phyloP scores from a whole-genome alignment of 345 rosid genomes.

The Populus tremula region DNA sequence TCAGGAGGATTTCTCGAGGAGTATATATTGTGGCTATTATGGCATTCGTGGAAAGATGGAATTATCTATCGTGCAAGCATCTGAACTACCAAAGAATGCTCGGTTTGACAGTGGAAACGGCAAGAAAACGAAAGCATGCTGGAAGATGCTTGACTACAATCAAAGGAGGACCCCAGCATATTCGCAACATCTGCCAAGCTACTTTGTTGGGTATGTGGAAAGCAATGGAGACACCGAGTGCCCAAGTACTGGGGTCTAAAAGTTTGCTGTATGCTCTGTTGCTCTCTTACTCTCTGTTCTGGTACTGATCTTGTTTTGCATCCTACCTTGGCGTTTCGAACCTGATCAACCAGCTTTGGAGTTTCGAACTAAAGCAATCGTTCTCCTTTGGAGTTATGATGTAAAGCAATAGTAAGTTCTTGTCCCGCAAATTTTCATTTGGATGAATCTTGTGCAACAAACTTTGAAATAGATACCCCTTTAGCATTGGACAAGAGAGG shows the following conservation, averaged over 20 bases:
- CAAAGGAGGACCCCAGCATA: slow-evolving; percentile 33
- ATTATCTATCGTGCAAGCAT: slow-evolving; percentile 41
- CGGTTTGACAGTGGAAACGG: slow-evolving; percentile 22
- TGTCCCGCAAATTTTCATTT: too few species aligned
- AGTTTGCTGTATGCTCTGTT: background rate
- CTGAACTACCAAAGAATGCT: slow-evolving; percentile 37
- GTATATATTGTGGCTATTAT: slow-evolving; percentile 35
- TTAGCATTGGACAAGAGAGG: too few species aligned
- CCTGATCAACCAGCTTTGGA: too few species aligned
- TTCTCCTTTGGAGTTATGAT: too few species aligned
- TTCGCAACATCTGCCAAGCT: slow-evolving; percentile 41
- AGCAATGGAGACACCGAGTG: slow-evolving; percentile 16
- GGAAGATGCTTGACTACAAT: slow-evolving; percentile 45
- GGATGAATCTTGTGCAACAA: too few species aligned
- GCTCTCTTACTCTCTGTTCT: background rate
- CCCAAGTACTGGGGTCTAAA: background rate
- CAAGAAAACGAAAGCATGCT: slow-evolving; percentile 39
- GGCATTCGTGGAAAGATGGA: slow-evolving; percentile 36
- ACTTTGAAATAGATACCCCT: too few species aligned
- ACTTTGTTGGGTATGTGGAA: slow-evolving; percentile 36
- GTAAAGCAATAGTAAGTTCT: too few species aligned
- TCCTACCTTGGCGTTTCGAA: background rate
- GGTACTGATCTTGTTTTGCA: background rate
- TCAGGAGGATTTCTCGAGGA: slow-evolving; percentile 42
- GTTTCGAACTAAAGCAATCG: too few species aligned